Evolutionary conservation across 2,329 filamentous ascomycete species (phyloP).

Genomic region (Colletotrichum coccodes): DNA sequence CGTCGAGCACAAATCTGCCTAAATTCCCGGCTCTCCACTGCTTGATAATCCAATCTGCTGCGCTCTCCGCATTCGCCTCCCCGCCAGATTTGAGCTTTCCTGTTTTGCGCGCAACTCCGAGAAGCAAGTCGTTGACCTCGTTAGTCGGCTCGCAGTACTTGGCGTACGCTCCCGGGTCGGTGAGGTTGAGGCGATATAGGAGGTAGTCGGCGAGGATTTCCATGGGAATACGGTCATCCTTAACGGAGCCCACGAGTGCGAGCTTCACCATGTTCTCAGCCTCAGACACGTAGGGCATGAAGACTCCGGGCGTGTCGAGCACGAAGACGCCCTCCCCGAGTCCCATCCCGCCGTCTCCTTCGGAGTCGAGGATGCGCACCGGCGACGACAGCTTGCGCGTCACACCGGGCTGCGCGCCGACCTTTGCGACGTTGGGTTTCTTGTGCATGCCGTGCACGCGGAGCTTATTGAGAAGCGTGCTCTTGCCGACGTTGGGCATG

Average conservation of each 20-base stretch:
- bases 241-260: conserved; percentile 90
- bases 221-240: conserved; percentile 83
- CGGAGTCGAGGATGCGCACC: conserved; percentile 75
- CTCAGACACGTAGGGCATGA: conserved; percentile 89
- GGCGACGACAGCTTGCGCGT: conserved; percentile 86
- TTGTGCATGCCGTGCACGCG: conserved; percentile 72
- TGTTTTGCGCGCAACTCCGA: conserved; percentile 75
- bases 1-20: conserved; percentile 83
- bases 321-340: conserved; percentile 78
- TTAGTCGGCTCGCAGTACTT: conserved; percentile 80
- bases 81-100: conserved; percentile 83
- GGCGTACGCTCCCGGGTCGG: conserved; percentile 70
- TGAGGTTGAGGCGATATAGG: conserved; percentile 82
- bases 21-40: conserved; percentile 83
- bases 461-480: conserved; percentile 89
- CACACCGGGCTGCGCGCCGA: conserved; percentile 88
- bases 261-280: conserved; percentile 93
- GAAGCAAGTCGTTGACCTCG: conserved; percentile 79
- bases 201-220: conserved; percentile 90
- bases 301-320: conserved; percentile 93
- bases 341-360: conserved; percentile 10
- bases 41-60: conserved; percentile 83
- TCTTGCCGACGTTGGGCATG: conserved; percentile 98
- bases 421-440: conserved; percentile 76
- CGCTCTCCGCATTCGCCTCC: conserved; percentile 73